phyloP scores from a whole-genome alignment of 164 flowering plant genomes.

The Houttuynia cordata region DNA sequence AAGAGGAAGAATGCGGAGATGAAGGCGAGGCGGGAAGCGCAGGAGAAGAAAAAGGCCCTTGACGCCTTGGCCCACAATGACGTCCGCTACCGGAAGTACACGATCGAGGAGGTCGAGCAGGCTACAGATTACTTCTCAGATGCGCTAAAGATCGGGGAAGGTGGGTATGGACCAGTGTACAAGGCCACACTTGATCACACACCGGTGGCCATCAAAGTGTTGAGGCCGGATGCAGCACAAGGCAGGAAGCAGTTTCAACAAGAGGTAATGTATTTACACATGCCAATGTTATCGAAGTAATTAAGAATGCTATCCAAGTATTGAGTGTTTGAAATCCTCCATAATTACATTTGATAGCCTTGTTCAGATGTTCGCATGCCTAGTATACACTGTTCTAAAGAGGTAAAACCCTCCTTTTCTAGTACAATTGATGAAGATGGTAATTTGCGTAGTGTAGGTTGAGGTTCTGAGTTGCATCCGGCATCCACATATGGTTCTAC shows the following conservation, averaged over 20 bases:
- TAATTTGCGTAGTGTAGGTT: slow-evolving; percentile 26
- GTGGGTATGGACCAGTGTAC: slow-evolving; percentile 76
- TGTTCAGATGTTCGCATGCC: too few relatives aligned
- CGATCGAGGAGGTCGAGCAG: slow-evolving; percentile 46
- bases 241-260: slow-evolving; percentile 71
- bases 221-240: slow-evolving; percentile 67
- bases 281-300: too few relatives aligned
- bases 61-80: slow-evolving; percentile 28
- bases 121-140: slow-evolving; percentile 43
- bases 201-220: slow-evolving; percentile 57
- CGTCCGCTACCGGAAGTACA: slow-evolving; percentile 41
- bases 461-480: slow-evolving; percentile 69
- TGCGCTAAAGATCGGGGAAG: slow-evolving; percentile 54
- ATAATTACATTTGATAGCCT: too few relatives aligned
- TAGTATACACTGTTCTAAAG: too few relatives aligned
- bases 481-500: slow-evolving; percentile 73
- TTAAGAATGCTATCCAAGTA: too few relatives aligned
- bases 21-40: slow-evolving; percentile 38
- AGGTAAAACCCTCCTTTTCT: too few relatives aligned
- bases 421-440: too few relatives aligned
- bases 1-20: slow-evolving; percentile 44
- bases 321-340: too few relatives aligned
- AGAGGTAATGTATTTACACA: too few relatives aligned
- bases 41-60: slow-evolving; percentile 38
- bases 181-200: slow-evolving; percentile 57